Percentiles rank a stretch among this genome's conserved stretches.
Evolutionary conservation across 2,329 filamentous ascomycete genomes (phyloP).

Genomic region (Aspergillus luchuensis): DNA sequence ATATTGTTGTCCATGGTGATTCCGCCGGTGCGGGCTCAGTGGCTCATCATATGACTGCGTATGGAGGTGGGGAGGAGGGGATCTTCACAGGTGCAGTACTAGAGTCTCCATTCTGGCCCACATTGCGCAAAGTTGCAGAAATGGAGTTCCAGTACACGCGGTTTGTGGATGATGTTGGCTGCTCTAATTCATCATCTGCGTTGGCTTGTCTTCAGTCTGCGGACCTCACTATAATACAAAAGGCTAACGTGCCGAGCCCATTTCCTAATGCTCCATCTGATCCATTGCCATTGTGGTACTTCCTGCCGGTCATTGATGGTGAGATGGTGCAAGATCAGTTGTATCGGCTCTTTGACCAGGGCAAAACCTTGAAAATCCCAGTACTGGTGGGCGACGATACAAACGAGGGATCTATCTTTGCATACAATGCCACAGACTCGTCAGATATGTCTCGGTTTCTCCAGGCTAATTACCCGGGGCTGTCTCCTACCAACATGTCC

Average conservation of each 20-base stretch:
- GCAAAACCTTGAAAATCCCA: neutral
- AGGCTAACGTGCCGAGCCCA: neutral
- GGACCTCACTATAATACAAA: neutral
- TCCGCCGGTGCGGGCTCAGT: conserved; percentile 62
- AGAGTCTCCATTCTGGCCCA: conserved; percentile 50
- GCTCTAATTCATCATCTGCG: conserved; percentile 37
- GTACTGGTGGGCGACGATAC: neutral
- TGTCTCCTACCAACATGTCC: neutral
- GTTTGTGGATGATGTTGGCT: conserved; percentile 47
- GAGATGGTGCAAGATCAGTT: neutral
- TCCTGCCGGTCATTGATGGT: neutral
- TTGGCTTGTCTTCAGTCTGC: conserved; percentile 46
- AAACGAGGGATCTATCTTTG: neutral
- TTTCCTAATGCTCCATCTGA: no score
- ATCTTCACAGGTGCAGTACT: conserved; percentile 51
- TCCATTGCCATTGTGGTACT: no score
- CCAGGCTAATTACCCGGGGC: neutral
- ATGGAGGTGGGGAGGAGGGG: conserved; percentile 48
- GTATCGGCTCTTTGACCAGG: neutral
- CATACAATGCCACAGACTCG: neutral
- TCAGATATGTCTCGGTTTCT: neutral
- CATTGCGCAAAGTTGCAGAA: conserved; percentile 45
- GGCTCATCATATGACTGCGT: conserved; percentile 52
- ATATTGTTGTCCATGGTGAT: conserved; percentile 61
- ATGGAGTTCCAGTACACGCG: conserved; percentile 51